Evolutionary conservation across 164 flowering plant genomes (phyloP), one percentile per base, ranked within the genome.

Genomic region (Dillenia turbinata): DNA sequence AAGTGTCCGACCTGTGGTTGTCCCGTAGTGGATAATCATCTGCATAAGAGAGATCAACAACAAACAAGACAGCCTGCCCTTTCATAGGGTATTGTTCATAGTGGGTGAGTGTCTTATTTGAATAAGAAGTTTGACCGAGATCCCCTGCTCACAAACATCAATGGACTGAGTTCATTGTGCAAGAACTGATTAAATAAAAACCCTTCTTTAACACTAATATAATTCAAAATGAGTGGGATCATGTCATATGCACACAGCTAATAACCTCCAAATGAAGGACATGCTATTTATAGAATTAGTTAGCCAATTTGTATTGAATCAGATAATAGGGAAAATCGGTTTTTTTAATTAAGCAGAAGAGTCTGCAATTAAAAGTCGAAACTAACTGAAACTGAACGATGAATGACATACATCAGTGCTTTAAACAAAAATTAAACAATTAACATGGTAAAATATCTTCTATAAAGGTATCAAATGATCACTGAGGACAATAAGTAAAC

Each of bases 1-100:
- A 88, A 51, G 89, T 77, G 70, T 89, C 98, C 95, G 96, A 92
- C 59, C 90, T 79, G 12, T 10, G 57, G 49, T 83, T 86, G 62
- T 92, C 88, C 73, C 88, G 89, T 44, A 71, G 56, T 2, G 88
- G 88, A 68, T 87, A 82, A 44, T 70, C 50, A 77, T 89, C 91
- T 22, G 96, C 89, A 64, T 89, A 89, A 14, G 91, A 85, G 55
- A 89, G 83, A 61, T 90, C 94, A 10, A 94, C 94, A 2, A 84
- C 85, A 57, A 70, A 90, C 75, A 90, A 55, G 3, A 90, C 47
- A 3, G 92, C 57, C 65, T 90, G 77, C 33, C 92, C 94, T 66
- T 76, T 80, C 3, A 45, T 9, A 13, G 84, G 88, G 69, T 75
- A 84, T 49, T 47, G 40, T 64, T 82, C 84, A 54, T 89, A 87